Conservation (phyloP, 108 stramenopile species). For the Craspedostauros australis region DNA sequence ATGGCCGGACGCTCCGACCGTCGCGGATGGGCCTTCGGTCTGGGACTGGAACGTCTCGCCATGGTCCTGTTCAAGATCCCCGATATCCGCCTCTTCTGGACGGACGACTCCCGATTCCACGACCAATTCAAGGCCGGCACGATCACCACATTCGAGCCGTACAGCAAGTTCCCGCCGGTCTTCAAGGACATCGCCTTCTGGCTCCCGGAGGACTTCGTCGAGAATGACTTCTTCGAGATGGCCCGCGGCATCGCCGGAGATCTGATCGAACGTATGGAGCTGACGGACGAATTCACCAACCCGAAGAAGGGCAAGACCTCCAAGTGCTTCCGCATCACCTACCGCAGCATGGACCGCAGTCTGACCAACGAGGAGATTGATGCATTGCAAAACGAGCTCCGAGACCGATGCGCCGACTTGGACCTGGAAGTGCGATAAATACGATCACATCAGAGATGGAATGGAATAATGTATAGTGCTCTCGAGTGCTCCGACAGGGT, state of each 20-base stretch:
- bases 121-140: conserved; percentile 76
- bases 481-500: neutral
- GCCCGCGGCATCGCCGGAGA: conserved; percentile 91
- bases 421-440: conserved; percentile 28
- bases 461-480: neutral
- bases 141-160: conserved; percentile 82
- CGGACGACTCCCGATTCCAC: conserved; percentile 83
- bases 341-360: conserved; percentile 93
- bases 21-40: conserved; percentile 92
- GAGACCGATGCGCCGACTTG: conserved; percentile 22
- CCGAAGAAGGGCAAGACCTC: conserved; percentile 83
- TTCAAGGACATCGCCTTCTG: conserved; percentile 95
- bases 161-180: conserved; percentile 93
- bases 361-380: conserved; percentile 97
- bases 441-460: neutral
- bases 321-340: conserved; percentile 90
- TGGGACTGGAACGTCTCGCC: conserved; percentile 93
- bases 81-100: conserved; percentile 98
- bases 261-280: conserved; percentile 81
- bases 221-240: conserved; percentile 88
- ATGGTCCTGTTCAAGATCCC: conserved; percentile 96
- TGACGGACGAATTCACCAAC: conserved; percentile 89
- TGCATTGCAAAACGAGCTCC: conserved; percentile 72
- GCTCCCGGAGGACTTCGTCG: conserved; percentile 42
- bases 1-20: conserved; percentile 27